phyloP scores from a whole-genome alignment of 2,329 filamentous ascomycete genomes.

The Phialophora chinensis region DNA sequence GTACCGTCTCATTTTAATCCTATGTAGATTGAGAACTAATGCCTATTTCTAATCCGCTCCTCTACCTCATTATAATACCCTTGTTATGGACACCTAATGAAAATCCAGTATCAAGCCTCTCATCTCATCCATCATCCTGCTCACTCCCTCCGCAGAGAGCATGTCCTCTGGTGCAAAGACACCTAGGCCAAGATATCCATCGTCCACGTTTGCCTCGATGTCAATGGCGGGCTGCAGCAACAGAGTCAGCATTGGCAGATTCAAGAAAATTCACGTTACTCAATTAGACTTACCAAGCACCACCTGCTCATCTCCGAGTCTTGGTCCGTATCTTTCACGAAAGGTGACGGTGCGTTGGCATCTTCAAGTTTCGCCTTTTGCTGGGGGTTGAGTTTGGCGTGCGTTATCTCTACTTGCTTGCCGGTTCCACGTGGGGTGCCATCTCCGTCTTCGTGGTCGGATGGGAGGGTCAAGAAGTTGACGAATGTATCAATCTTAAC shows the following conservation, averaged over 20 bases:
- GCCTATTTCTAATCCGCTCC: no score
- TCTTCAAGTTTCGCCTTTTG: slow-evolving; percentile 10
- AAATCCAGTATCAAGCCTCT: slow-evolving; percentile 16
- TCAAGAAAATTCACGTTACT: background rate
- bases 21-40: no score
- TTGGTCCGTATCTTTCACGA: slow-evolving; percentile 15
- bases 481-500: slow-evolving; percentile 73
- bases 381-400: slow-evolving; percentile 15
- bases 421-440: background rate
- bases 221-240: slow-evolving; percentile 58
- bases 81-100: background rate
- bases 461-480: slow-evolving; percentile 73
- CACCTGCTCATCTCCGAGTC: slow-evolving; percentile 13
- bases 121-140: slow-evolving; percentile 25
- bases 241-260: slow-evolving; percentile 8
- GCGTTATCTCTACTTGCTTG: slow-evolving; percentile 20
- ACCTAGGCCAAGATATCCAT: slow-evolving; percentile 57
- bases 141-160: slow-evolving; percentile 44
- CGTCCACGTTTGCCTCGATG: slow-evolving; percentile 60
- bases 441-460: slow-evolving; percentile 18
- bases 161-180: slow-evolving; percentile 57
- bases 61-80: no score
- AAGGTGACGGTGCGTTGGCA: slow-evolving; percentile 26
- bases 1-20: no score
- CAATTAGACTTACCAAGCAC: slow-evolving; percentile 36